Conservation (phyloP, 805 yeast species). For the Saccharomycopsis fermentans region DNA sequence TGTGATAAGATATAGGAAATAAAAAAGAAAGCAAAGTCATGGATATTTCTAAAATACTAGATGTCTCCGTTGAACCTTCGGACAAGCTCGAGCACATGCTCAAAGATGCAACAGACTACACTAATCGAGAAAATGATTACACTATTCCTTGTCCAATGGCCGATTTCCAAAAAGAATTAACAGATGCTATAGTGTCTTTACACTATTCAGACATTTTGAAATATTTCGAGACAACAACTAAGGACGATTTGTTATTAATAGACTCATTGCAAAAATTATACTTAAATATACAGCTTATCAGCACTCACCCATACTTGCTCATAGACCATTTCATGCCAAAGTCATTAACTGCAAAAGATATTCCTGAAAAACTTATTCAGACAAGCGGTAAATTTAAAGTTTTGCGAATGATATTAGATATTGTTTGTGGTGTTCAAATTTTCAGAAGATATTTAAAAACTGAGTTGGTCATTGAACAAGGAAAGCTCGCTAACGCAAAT, state of each 20-base stretch:
- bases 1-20: not conserved
- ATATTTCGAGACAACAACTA: conserved; percentile 55
- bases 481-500: not conserved
- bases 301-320: conserved; percentile 81
- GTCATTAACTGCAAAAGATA: conserved; percentile 58
- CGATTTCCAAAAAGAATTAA: conserved; percentile 77
- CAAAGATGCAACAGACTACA: conserved; percentile 27
- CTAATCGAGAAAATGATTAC: conserved; percentile 45
- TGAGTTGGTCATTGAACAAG: conserved; percentile 3
- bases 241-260: conserved; percentile 46
- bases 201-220: conserved; percentile 87
- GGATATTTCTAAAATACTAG: conserved; percentile 70
- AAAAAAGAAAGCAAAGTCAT: conserved; percentile 28
- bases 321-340: conserved; percentile 83
- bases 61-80: conserved; percentile 77
- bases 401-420: conserved; percentile 49
- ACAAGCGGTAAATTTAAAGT: conserved; percentile 80
- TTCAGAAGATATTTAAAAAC: conserved; percentile 19
- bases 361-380: conserved; percentile 58
- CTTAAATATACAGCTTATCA: conserved; percentile 64
- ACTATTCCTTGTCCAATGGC: conserved; percentile 75
- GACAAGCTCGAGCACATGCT: conserved; percentile 30
- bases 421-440: conserved; percentile 31
- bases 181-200: conserved; percentile 82
- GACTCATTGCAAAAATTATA: conserved; percentile 71